These are phyloP conservation scores for Boletus patriciae DNA, from an alignment of 768 basidiomycete species.

Conservation along the genomic window DNA sequence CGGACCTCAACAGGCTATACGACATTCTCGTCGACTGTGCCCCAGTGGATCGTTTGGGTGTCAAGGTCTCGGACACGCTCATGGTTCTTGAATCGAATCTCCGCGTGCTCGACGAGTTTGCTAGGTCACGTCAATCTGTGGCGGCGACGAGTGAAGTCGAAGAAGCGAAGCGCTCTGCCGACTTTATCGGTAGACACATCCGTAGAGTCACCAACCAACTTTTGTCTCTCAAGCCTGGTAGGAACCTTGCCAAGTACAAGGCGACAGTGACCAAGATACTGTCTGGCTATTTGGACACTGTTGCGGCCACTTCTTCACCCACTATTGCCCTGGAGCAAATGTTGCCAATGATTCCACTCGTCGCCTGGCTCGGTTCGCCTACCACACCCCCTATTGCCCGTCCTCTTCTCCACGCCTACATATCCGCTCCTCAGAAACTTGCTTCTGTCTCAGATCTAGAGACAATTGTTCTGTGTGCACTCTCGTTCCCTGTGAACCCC, in stretches of 20 bases:
- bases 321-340: conserved; percentile 5
- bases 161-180: conserved; percentile 15
- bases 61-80: conserved; percentile 40
- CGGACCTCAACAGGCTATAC: conserved; percentile 58
- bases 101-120: conserved; percentile 29
- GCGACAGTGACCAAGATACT: conserved; percentile 13
- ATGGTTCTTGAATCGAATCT: conserved; percentile 48
- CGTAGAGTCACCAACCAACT: conserved; percentile 2
- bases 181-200: conserved; percentile 31
- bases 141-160: background rate
- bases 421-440: conserved; percentile 39
- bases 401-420: conserved; percentile 48
- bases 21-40: conserved; percentile 38
- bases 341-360: conserved; percentile 30
- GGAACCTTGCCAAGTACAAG: conserved; percentile 17
- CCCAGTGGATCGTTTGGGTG: conserved; percentile 33
- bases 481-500: conserved; percentile 26
- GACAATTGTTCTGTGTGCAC: conserved; percentile 41
- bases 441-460: conserved; percentile 43
- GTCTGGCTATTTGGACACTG: conserved; percentile 18
- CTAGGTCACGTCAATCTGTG: background rate
- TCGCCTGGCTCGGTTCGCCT: conserved; percentile 34
- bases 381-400: conserved; percentile 37
- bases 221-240: conserved; percentile 14
- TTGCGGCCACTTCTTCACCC: conserved; percentile 1